Evolutionary conservation across 805 yeast genomes (phyloP), one percentile per base, ranked within the genome.

Genomic region (Cyberlindnera mycetangii): DNA sequence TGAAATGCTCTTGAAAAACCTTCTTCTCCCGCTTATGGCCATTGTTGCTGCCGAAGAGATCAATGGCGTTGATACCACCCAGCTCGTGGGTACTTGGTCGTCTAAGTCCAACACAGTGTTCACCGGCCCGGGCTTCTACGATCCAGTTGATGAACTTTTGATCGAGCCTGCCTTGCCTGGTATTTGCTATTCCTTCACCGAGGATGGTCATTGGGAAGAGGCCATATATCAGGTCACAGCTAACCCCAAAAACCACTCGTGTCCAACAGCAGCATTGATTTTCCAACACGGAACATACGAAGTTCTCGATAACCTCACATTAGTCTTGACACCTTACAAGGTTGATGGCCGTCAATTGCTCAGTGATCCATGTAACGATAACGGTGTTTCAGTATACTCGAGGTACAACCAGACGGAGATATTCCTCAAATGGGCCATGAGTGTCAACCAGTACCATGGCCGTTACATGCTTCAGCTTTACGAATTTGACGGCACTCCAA

Each of bases 161-260:
- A 87, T 89, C 49, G 99, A 93, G 64, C 99, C 99, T 2, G 92
- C 90, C 8, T 74, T 93, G 33, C 97, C 99, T 2, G 99, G 99
- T 31, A 78, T 92, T 44, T 83, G 95, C 5, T 88, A 83, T 66
- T 88, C 97, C 2, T 93, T 93, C 71, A 90, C 97, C 1, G 83
- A 76, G 19, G 98, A 93, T 66, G 98, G 98, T 5, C 79, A 71
- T 64, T 93, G 75, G 63, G 99, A 93, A 67, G 87, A 86, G 64
- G 99, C 99, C 7, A 62, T 81, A 33, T 93, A 93, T 64, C 82
- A 88, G 58, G 81, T 93, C 20, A 66, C 78, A 0, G 68, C 85
- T n/a, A 78, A 88, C 65, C 71, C 95, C 6, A 61, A 65, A 53
- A 75, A 86, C 57, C 97, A 93, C 54, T 68, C 78, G 3, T 93